Base-by-base conservation (phyloP, 139 green algal species). In the Bryopsis sp. region DNA sequence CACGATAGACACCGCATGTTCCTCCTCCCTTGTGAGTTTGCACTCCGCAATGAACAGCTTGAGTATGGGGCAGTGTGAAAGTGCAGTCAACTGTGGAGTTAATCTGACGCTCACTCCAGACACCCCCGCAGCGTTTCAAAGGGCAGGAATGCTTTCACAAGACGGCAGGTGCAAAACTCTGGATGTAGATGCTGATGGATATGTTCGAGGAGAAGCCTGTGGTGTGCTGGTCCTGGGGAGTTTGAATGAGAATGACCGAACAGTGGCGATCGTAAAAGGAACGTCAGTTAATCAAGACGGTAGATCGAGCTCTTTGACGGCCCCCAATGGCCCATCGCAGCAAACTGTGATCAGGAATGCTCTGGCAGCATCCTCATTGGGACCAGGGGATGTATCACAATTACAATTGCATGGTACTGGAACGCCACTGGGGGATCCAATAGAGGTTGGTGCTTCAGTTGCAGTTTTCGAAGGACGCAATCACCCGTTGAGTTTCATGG, bases 161-260 rank as follows among this genome's bases (percentile, higher is more conserved):
- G 89, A 95, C 54, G 89, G 89, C 34, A 82, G 88, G 33, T 95
- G 89, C 74, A 94, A 95, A 75, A 90, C 89, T 0, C 74, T 95
- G 39, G 89, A 96, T 43, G 76, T 71, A 2, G 37, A 76, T 7
- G 89, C 89, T 4, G 87, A 96, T 57, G 89, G 89, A 38, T 95
- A 95, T 59, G 88, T 94, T 31, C 79, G 86, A 0, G 78, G 82
- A 38, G 88, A 95, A 78, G 81, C 86, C 24, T 66, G 57, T 32
- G 63, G 64, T 3, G 68, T 71, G 19, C 15, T 50, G 15, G 15
- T 50, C 43, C 15, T 50, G 15, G 15, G 11, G 11, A 26, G 11
- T 15, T 11, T 26, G 43, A 15, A 11, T 54, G 47, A 26, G 11
- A 26, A 15, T 19, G 47, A 24, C 46, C 28, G 24, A 2, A n/a